Evolutionary conservation across 805 yeast species (phyloP), one percentile per base, ranked within the genome.

Genomic region (Kurtzmaniella fragi): DNA sequence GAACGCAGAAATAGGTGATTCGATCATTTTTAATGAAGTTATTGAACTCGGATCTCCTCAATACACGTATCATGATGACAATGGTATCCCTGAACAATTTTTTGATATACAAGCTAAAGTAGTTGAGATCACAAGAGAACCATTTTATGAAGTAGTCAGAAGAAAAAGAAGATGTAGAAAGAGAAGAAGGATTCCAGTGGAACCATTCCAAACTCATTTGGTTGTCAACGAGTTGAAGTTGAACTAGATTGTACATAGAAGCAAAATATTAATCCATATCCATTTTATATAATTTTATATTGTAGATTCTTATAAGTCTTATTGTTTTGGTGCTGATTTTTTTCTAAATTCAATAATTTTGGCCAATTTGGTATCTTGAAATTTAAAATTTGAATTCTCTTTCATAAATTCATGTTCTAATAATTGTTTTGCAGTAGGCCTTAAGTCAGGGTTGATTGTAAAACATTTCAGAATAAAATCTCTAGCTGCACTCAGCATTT

Each of bases 1-100:
- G 51, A 76, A 78, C 39, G 93, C 83, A 9, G 72, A 80, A 38
- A 81, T 91, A 3, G 99, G 99, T 14, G 96, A 90, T 59, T 70
- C 71, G n/a, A 67, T 93, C 37, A 64, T 71, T 35, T 73, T 93
- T 56, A 78, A 77, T 45, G 82, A 88, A 50, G 89, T 91, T 28
- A 76, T 82, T 12, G 80, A 88, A 9, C 62, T 93, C 23, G 99
- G 99, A 2, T 81, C 95, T 7, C 80, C 95, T 35, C 83, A 87
- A 56, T 84, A 76, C 65, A 88, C 60, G 39, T 62, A 37, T 45
- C 62, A 51, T 33, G 48, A 48, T 30, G 47, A 48, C n/a, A 31
- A 55, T 1, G 64, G 64, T 2, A 53, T 59, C 8, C 42, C 51
- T 2, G 32, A 38, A 10, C 45, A 48, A 13, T 58, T 80, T 3